Evolutionary conservation across 2,329 filamentous ascomycete genomes (phyloP).

Genomic region (Phaeosphaeria sp.): DNA sequence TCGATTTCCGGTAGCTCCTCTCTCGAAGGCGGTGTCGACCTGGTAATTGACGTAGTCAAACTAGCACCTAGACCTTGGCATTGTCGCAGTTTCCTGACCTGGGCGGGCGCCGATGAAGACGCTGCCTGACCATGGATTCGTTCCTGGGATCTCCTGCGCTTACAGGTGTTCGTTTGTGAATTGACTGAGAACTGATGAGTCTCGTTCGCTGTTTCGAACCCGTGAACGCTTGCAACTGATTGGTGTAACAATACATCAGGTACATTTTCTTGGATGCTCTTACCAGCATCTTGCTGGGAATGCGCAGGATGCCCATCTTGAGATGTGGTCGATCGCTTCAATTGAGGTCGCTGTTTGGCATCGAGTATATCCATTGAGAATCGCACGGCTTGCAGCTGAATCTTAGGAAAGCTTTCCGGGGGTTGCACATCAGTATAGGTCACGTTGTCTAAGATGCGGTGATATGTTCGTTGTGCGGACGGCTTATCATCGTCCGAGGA

Average conservation of each 20-base stretch:
- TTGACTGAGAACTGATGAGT: neutral
- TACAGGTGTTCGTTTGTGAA: neutral
- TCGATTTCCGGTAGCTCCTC: slow-evolving; percentile 2
- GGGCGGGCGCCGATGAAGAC: neutral
- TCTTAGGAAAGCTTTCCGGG: slow-evolving; percentile 30
- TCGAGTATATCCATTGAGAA: slow-evolving; percentile 33
- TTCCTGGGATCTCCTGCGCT: slow-evolving; percentile 8
- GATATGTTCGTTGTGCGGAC: slow-evolving; percentile 13
- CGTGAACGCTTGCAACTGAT: neutral
- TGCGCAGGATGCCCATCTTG: neutral
- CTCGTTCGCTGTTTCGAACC: neutral
- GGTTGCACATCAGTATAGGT: slow-evolving; percentile 37
- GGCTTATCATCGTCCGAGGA: slow-evolving; percentile 13
- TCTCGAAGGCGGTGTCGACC: neutral
- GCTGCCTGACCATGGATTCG: neutral
- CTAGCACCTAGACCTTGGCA: neutral
- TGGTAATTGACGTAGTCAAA: neutral
- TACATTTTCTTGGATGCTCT: neutral
- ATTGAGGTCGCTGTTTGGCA: slow-evolving; percentile 8
- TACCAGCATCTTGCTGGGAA: neutral
- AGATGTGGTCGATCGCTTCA: slow-evolving; percentile 18
- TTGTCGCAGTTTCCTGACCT: neutral
- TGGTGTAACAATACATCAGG: neutral
- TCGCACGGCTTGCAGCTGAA: slow-evolving; percentile 36
- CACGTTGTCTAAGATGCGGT: slow-evolving; percentile 31